Base-by-base conservation (phyloP, 2,329 filamentous ascomycete genomes). In the Colletotrichum sp. region DNA sequence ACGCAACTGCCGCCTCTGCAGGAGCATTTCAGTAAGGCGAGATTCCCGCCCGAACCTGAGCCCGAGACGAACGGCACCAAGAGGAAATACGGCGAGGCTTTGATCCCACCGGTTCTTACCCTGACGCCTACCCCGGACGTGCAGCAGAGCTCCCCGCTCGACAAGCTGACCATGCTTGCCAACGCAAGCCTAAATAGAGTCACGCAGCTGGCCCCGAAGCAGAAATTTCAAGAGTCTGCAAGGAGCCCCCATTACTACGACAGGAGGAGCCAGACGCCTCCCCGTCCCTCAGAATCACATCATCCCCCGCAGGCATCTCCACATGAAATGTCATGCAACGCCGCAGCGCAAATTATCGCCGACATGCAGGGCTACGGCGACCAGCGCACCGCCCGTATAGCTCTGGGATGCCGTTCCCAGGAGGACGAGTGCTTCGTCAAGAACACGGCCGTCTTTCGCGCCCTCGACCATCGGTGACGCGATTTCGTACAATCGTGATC, bases 161-260 rank as follows among this genome's bases (percentile, higher is more conserved):
- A 85, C 65, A 84, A 82, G 67, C 76, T 86, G 28, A 82, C 84
- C n/a, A 83, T 86, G 8, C 79, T 86, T 61, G 84, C 84, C 13
- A 83, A 81, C 36, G 84, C 84, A 14, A 86, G 84, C 59, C 62
- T 75, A 2, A 64, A 74, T 5, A 64, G 69, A 5, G 65, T 62
- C 16, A 58, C 43, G 2, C 30, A 71, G 43, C 55, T 68, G 30
- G 43, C 72, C 6, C 66, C 69, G 7, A 66, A 72, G 14, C 69
- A 72, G 13, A 65, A 69, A 7, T 28, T 77, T 68, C 28, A 78
- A 77, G 64, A 81, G 78, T 78, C 73, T 2, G 77, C 78, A 9
- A 76, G 75, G 65, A 79, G 73, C 75, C 73, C 70, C 58, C 71
- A 36, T 12, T 30, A 52, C 9, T 59, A 75, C 48, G 63, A 68